These are phyloP conservation scores for Phytophthora parvispora DNA, from an alignment of 352 stramenopile genomes.

Conservation along the genomic window DNA sequence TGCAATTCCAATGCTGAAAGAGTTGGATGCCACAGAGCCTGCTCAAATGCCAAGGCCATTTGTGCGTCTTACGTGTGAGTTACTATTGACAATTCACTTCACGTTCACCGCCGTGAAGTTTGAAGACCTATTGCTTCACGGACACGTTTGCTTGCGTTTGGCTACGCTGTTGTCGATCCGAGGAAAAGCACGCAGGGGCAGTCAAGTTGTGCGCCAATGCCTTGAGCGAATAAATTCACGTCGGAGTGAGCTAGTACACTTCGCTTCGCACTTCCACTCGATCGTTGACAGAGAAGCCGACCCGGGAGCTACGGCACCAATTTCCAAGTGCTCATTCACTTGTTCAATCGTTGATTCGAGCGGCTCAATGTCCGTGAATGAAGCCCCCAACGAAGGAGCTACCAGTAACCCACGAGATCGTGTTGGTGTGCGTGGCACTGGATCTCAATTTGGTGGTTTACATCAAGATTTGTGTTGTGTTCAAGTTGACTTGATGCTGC, in stretches of 20 bases:
- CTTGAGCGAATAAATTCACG: slow-evolving; percentile 48
- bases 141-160: slow-evolving; percentile 52
- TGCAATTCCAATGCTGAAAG: slow-evolving; percentile 31
- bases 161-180: slow-evolving; percentile 42
- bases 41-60: slow-evolving; percentile 22
- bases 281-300: background rate
- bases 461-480: slow-evolving; percentile 70
- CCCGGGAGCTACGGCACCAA: background rate
- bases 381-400: background rate
- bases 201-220: slow-evolving; percentile 42
- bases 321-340: slow-evolving; percentile 41
- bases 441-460: slow-evolving; percentile 59
- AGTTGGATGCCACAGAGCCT: slow-evolving; percentile 41
- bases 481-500: slow-evolving; percentile 59
- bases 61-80: slow-evolving; percentile 24
- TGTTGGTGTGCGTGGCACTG: slow-evolving; percentile 63
- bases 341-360: slow-evolving; percentile 39
- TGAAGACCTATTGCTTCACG: slow-evolving; percentile 66
- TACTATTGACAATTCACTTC: slow-evolving; percentile 56
- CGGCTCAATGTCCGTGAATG: background rate
- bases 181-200: slow-evolving; percentile 38
- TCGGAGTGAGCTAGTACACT: slow-evolving; percentile 48
- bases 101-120: slow-evolving; percentile 49
- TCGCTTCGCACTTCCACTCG: slow-evolving; percentile 44
- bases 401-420: slow-evolving; percentile 37